Base-by-base conservation (phyloP, 1,284 basidiomycete genomes). In the Stygiomarasmius scandens region DNA sequence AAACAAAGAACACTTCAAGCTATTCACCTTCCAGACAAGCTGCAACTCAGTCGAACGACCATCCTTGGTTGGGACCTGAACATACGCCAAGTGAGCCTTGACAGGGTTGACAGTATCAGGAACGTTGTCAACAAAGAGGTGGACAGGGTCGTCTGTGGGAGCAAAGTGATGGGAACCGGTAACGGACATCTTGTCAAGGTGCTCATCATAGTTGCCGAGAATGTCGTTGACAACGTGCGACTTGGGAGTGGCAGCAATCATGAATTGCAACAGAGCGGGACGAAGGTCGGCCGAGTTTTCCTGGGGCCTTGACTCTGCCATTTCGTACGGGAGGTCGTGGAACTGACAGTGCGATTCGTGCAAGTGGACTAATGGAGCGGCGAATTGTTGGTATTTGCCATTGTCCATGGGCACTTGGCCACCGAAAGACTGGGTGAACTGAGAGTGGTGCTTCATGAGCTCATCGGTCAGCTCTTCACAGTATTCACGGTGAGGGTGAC, bases 21-120 rank as follows among this genome's bases (percentile, higher is more conserved):
- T 5, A 66, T 77, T n/a, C 43, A 85, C 84, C 80, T 84, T 86
- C 86, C 85, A 90, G 10, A 90, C 89, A 55, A 88, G 81, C 66
- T 83, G 78, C 24, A 92, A 80, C 22, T 79, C 76, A 14, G 79
- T 82, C 20, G 73, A 68, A 48, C 80, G 75, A 51, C 80, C 83
- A 3, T 82, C 68, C 49, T 80, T 75, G 24, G 72, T 77, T 5
- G 89, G 87, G 3, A 92, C 83, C 68, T 93, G 91, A 16, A 87
- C 75, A 69, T 90, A 92, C 0, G 85, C 87, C 55, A 89, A 70
- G 62, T 79, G 82, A 3, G 84, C 83, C 76, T 90, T 90, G 64
- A 92, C 90, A 5, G 91, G 86, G 65, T 77, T 83, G 56, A 90
- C 82, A 0, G 90, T 69, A 58, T 87, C 89, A 10, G 90, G 90